Evolutionary conservation across 2,329 filamentous ascomycete species (phyloP).

Genomic region (Fusarium veterinarium): DNA sequence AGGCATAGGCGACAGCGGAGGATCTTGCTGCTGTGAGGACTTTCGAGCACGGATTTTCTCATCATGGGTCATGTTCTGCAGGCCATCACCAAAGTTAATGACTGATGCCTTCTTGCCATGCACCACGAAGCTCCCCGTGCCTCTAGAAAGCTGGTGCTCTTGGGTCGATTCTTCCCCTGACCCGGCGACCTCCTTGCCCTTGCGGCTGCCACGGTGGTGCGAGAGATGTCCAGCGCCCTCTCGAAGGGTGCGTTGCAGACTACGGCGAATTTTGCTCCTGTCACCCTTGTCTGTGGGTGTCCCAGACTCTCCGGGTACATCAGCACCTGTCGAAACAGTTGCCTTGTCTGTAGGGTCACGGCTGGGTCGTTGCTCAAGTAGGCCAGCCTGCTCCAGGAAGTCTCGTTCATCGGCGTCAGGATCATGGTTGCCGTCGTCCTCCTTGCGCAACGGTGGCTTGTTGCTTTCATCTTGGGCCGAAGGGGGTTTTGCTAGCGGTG

Average conservation of each 20-base stretch:
- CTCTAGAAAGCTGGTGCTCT: slow-evolving; percentile 79
- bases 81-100: slow-evolving; percentile 94
- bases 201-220: slow-evolving; percentile 78
- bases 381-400: slow-evolving; percentile 74
- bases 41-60: slow-evolving; percentile 76
- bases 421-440: slow-evolving; percentile 52
- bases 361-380: slow-evolving; percentile 60
- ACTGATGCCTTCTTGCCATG: slow-evolving; percentile 98
- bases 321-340: slow-evolving; percentile 52
- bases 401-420: slow-evolving; percentile 76
- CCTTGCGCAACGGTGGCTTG: slow-evolving; percentile 30
- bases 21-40: slow-evolving; percentile 57
- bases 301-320: slow-evolving; percentile 46
- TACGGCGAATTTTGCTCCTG: slow-evolving; percentile 80
- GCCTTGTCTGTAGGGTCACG: slow-evolving; percentile 49
- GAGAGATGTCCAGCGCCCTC: slow-evolving; percentile 77
- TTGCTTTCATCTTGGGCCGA: slow-evolving; percentile 37
- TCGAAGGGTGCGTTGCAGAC: slow-evolving; percentile 88
- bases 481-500: slow-evolving; percentile 31
- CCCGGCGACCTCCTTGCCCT: slow-evolving; percentile 70
- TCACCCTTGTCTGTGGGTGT: slow-evolving; percentile 61
- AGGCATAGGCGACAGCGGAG: slow-evolving; percentile 49
- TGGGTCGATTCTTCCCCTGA: slow-evolving; percentile 55
- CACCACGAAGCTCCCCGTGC: slow-evolving; percentile 90
- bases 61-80: slow-evolving; percentile 81